phyloP scores from a whole-genome alignment of 805 yeast species.

The Ogataea saltuana region DNA sequence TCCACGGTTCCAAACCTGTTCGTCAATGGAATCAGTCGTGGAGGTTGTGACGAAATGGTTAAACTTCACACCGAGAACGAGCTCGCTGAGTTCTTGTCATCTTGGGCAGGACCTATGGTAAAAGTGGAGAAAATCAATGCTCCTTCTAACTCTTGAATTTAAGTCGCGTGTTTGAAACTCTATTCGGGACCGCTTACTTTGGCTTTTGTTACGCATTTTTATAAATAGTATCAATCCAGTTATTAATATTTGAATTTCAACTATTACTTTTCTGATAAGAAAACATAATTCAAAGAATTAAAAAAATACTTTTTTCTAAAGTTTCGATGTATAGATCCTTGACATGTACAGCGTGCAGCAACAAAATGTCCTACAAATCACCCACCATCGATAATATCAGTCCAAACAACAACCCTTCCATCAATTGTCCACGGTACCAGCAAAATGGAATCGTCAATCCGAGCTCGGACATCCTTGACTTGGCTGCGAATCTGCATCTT shows the following conservation, averaged over 20 bases:
- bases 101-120: constrained; percentile 63
- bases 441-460: constrained; percentile 17
- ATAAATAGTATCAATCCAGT: no score
- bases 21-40: constrained; percentile 71
- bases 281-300: no score
- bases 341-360: no score
- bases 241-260: no score
- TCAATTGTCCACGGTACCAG: constrained; percentile 28
- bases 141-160: constrained; percentile 55
- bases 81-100: constrained; percentile 50
- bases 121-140: constrained; percentile 51
- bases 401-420: constrained; percentile 13
- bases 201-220: no score
- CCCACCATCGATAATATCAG: constrained; percentile 29
- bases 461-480: constrained; percentile 26
- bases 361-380: no score
- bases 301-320: no score
- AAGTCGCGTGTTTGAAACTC: no score
- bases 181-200: no score
- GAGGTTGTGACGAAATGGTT: constrained; percentile 85
- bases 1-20: constrained; percentile 88
- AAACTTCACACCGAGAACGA: constrained; percentile 57
- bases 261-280: no score
- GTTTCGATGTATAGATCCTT: no score
- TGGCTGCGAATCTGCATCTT: constrained; percentile 40